Evolutionary conservation across 805 yeast genomes (phyloP), one percentile per base, ranked within the genome.

Genomic region (Spathaspora passalidarum): DNA sequence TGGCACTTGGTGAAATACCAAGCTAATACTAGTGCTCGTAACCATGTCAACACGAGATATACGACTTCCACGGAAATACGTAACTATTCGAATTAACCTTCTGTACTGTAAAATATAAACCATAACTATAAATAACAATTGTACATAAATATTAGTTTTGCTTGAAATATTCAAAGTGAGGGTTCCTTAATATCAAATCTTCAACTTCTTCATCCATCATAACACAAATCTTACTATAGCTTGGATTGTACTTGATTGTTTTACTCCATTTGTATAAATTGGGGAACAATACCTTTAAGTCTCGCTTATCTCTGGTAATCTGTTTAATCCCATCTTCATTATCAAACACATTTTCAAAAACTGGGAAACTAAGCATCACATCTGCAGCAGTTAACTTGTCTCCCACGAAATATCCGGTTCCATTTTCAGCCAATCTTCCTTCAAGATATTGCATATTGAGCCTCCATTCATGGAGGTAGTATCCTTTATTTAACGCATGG

Each of bases 381-480:
- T 70, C 76, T 1, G 75, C 76, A 1, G 60, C 73, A 2, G 70
- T 59, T 46, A 69, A 56, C 43, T 57, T 60, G 45, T 63, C 53
- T 2, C 73, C 74, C 8, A 69, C 73, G 46, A 70, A 66, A 46
- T 51, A 68, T 1, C 69, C 69, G 6, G 66, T 62, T n/a, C 61
- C 63, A 40, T 61, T 53, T 25, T 52, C 47, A 19, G 42, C 47
- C 35, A 63, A 52, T 32, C 53, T 49, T n/a, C 52, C 49, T 38
- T 63, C 68, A 47, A 69, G 55, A 17, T 57, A 59, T 25, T 62
- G 62, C 53, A 69, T 53, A 34, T 61, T 65, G 7, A 57, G 55
- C 21, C 59, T 61, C 53, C 76, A 60, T 50, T 82, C 84, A 19
- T 73, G 78, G 8, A 56, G 45, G 32, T 81, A 78, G 57, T 74